Percentiles rank a stretch among this genome's conserved stretches.
Evolutionary conservation across 2,329 filamentous ascomycete genomes (phyloP).

Genomic region (Hypoxylon sp.): DNA sequence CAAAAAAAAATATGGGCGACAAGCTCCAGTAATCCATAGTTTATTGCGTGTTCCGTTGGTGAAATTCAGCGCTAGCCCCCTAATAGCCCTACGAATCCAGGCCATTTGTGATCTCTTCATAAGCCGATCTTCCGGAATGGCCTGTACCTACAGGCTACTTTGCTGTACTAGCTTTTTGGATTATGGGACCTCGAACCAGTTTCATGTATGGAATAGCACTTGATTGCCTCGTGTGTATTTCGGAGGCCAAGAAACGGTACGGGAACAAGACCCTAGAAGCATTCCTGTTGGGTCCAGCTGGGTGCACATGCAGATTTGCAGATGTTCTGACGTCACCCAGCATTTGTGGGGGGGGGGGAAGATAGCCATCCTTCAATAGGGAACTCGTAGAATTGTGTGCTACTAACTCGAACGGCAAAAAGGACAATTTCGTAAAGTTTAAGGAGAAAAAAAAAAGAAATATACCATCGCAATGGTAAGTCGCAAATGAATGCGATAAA

Average conservation of each 20-base stretch:
- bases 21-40: conserved; percentile 20
- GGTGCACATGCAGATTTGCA: conserved; percentile 46
- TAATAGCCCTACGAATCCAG: conserved; percentile 40
- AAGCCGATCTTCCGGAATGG: conserved; percentile 39
- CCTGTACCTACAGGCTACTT: conserved; percentile 3
- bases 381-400: conserved; percentile 7
- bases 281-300: conserved; percentile 39
- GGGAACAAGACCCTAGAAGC: conserved; percentile 30
- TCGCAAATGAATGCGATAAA: conserved; percentile 17
- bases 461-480: conserved; percentile 8
- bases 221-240: conserved; percentile 33
- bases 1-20: conserved; percentile 21
- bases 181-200: conserved; percentile 5
- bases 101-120: conserved; percentile 31
- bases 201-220: conserved; percentile 24
- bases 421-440: conserved; percentile 26
- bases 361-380: conserved; percentile 27
- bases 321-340: conserved; percentile 44
- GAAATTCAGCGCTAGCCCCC: conserved; percentile 28
- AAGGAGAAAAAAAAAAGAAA: background rate
- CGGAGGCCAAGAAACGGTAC: conserved; percentile 28
- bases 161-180: conserved; percentile 7
- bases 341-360: conserved; percentile 34
- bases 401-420: conserved; percentile 3
- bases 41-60: conserved; percentile 35